These are phyloP conservation scores for Syzygium aromaticum DNA, from an alignment of 345 rosid genomes.

Conservation along the genomic window DNA sequence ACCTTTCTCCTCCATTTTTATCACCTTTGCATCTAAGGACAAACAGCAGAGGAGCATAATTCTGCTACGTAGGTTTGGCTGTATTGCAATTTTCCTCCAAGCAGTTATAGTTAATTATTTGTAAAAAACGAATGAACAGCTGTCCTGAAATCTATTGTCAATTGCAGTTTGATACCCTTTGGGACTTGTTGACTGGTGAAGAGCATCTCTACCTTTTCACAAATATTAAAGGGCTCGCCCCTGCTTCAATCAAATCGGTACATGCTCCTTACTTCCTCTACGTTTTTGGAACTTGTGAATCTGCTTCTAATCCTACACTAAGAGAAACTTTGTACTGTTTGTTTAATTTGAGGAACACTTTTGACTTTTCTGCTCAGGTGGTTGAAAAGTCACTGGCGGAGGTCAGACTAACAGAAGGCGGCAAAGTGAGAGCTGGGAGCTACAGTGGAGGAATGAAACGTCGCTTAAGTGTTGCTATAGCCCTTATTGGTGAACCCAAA, in stretches of 20 bases:
- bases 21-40: not conserved
- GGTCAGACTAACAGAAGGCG: slow-evolving; percentile 63
- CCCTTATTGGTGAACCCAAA: slow-evolving; percentile 87
- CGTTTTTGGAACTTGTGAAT: not conserved
- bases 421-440: slow-evolving; percentile 74
- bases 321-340: not conserved
- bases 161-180: slow-evolving; percentile 76
- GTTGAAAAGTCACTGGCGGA: slow-evolving; percentile 62
- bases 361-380: slow-evolving; percentile 26
- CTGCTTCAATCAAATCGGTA: slow-evolving; percentile 54
- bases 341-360: not conserved
- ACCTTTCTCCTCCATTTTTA: not conserved
- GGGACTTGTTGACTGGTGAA: slow-evolving; percentile 80
- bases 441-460: slow-evolving; percentile 99
- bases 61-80: not conserved
- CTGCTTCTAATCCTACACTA: not conserved
- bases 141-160: not conserved
- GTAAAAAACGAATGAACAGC: not conserved
- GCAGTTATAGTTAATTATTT: not conserved
- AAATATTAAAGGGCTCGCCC: slow-evolving; percentile 68
- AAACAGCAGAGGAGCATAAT: not conserved
- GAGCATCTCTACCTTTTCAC: slow-evolving; percentile 90
- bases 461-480: slow-evolving; percentile 86
- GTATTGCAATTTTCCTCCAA: not conserved
- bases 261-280: not conserved